Evolutionary conservation across 225 moss, liverwort and hornwort genomes (phyloP).

Genomic region (Pseudisothecium myosuroides): DNA sequence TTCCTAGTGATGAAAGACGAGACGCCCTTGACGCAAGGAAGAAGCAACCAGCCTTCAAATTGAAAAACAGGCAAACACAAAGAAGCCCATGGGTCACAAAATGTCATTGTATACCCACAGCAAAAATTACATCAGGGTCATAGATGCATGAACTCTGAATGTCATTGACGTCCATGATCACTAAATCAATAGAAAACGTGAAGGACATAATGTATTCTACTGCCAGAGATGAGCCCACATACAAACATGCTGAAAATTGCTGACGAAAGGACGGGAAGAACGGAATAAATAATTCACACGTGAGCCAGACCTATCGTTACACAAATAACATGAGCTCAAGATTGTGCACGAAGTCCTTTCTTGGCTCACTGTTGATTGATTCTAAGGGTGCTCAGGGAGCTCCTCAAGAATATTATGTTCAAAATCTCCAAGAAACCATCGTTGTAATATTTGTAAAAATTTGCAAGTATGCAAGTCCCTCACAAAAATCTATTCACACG

Average conservation of each 20-base stretch:
- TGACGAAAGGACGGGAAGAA: neutral
- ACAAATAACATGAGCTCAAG: neutral
- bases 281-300: neutral
- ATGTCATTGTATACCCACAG: neutral
- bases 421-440: neutral
- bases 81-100: neutral
- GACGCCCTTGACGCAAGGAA: slow-evolving; percentile 6
- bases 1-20: slow-evolving; percentile 8
- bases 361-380: neutral
- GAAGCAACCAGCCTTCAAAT: slow-evolving; percentile 27
- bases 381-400: neutral
- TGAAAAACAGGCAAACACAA: neutral
- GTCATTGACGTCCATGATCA: neutral
- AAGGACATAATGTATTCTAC: neutral
- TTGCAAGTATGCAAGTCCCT: neutral
- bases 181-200: neutral
- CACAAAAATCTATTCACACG: neutral
- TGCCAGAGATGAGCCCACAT: neutral
- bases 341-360: neutral
- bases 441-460: neutral
- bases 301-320: neutral
- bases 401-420: neutral
- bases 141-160: neutral
- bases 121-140: neutral
- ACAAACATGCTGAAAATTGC: neutral